These are phyloP conservation scores for Chalciporus sphaerocephalus DNA, from an alignment of 768 basidiomycete species.

Conservation along the genomic window DNA sequence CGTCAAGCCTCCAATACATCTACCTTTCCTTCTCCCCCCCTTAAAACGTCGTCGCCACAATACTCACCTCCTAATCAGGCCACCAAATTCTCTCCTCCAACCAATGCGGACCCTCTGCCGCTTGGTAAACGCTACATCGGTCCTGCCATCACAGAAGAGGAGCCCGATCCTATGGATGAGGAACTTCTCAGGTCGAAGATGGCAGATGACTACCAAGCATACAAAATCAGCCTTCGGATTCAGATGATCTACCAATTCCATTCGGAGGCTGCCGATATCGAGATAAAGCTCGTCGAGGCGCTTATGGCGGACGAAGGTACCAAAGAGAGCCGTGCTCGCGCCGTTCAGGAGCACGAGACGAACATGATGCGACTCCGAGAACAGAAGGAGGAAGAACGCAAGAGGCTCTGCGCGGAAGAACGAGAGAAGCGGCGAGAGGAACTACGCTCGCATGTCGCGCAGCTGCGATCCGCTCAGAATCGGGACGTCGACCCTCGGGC, in stretches of 20 bases:
- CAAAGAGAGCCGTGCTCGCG: slow-evolving; percentile 27
- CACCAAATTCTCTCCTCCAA: slow-evolving; percentile 26
- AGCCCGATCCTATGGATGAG: slow-evolving; percentile 25
- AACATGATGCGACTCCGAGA: slow-evolving; percentile 32
- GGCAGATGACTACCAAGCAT: slow-evolving; percentile 31
- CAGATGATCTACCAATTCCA: slow-evolving; percentile 35
- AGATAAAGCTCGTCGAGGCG: slow-evolving; percentile 27
- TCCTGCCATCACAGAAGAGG: slow-evolving; percentile 28
- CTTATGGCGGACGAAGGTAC: slow-evolving; percentile 27
- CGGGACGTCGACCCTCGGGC: slow-evolving; percentile 12
- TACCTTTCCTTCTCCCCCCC: slow-evolving; percentile 17
- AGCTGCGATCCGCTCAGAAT: slow-evolving; percentile 17
- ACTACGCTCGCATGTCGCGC: slow-evolving; percentile 15
- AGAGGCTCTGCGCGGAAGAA: slow-evolving; percentile 27
- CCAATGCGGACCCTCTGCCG: slow-evolving; percentile 14
- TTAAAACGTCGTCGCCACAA: slow-evolving; percentile 23
- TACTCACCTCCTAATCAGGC: slow-evolving; percentile 22
- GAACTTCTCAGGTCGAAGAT: slow-evolving; percentile 30
- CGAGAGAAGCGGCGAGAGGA: slow-evolving; percentile 25
- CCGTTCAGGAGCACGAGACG: slow-evolving; percentile 30
- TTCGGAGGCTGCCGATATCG: slow-evolving; percentile 26
- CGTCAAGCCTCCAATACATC: slow-evolving; percentile 29
- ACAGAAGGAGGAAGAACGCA: slow-evolving; percentile 31
- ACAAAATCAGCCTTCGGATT: slow-evolving; percentile 30
- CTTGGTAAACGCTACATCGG: slow-evolving; percentile 33